Percentiles rank a stretch among this genome's conserved stretches.
These are phyloP conservation scores for Paracamarosporium sp. DNA, from an alignment of 2,329 filamentous ascomycete genomes.

Conservation along the genomic window DNA sequence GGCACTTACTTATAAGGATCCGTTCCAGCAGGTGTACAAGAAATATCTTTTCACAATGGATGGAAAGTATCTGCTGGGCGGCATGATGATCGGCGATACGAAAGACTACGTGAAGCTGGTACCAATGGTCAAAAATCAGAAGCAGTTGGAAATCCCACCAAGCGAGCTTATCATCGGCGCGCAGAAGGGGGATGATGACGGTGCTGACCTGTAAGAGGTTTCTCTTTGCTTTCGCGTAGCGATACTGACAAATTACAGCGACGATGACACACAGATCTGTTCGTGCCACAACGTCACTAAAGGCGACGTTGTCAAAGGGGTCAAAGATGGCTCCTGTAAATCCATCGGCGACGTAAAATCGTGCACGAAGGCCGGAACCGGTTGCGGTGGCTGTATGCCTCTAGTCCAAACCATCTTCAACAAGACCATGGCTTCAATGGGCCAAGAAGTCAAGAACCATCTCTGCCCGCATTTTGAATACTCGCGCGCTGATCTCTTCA, in stretches of 20 bases:
- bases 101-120: slow-evolving; percentile 89
- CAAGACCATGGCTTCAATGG: slow-evolving; percentile 83
- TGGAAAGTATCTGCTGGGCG: slow-evolving; percentile 88
- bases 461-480: slow-evolving; percentile 84
- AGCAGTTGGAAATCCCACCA: slow-evolving; percentile 77
- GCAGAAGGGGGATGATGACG: slow-evolving; percentile 75
- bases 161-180: slow-evolving; percentile 84
- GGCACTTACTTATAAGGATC: slow-evolving; percentile 85
- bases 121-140: slow-evolving; percentile 84
- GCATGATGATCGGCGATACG: slow-evolving; percentile 97
- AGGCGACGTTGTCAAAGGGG: slow-evolving; percentile 73
- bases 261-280: slow-evolving; percentile 87
- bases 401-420: slow-evolving; percentile 90
- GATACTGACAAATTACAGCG: slow-evolving; percentile 44
- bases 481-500: slow-evolving; percentile 87
- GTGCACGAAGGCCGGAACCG: slow-evolving; percentile 90
- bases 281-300: slow-evolving; percentile 94
- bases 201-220: slow-evolving; percentile 69
- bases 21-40: slow-evolving; percentile 88
- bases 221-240: background rate
- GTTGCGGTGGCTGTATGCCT: slow-evolving; percentile 89
- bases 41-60: slow-evolving; percentile 92
- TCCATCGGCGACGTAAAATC: slow-evolving; percentile 83
- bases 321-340: slow-evolving; percentile 82
- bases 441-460: slow-evolving; percentile 85